Evolutionary conservation across 2,329 filamentous ascomycete species (phyloP), one percentile per base, ranked within the genome.

Genomic region (Tetracladium maxilliforme): DNA sequence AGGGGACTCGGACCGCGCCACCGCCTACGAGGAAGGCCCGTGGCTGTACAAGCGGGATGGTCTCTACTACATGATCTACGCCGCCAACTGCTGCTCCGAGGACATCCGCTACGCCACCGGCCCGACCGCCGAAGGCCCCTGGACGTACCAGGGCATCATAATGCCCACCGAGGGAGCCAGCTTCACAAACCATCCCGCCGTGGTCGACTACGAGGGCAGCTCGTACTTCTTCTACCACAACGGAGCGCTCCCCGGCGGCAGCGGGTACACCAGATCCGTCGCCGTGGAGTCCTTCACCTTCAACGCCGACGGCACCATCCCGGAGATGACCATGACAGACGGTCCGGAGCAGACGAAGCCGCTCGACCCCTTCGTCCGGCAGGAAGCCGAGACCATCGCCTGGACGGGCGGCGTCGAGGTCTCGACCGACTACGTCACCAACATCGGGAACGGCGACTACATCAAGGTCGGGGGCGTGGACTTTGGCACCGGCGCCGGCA

Each of bases 161-260:
- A 46, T 47, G 43, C 31, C 39, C n/a, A 21, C 38, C 6, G 25
- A 37, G 23, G 43, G 42, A 23, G 22, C 15, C 10, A 38, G 34
- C 26, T 44, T 45, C 30, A 47, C 43, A 22, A 45, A 45, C 29
- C 43, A 47, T 30, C 33, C 38, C 4, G 43, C 34, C 23, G 30
- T 42, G 17, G 33, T 45, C 26, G 39, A 45, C 32, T 45, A 35
- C 37, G 38, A 42, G 27, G 36, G 33, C 27, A 26, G 30, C 13
- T 39, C 38, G 14, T 44, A 44, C 33, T 39, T 47, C 29, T 45
- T 47, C 37, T 47, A 47, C 34, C 44, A 47, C 33, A 45, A 44
- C 27, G 42, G 42, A 18, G 44, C 42, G 10, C 35, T 45, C 12
- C 37, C 42, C 9, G 36, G 35, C 11, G 44, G 44, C 21, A 30